A percentile compares a stretch with the other conserved stretches of the same genome.
Evolutionary conservation across 768 basidiomycete genomes (phyloP).

Genomic region (Mycena capillaripes): DNA sequence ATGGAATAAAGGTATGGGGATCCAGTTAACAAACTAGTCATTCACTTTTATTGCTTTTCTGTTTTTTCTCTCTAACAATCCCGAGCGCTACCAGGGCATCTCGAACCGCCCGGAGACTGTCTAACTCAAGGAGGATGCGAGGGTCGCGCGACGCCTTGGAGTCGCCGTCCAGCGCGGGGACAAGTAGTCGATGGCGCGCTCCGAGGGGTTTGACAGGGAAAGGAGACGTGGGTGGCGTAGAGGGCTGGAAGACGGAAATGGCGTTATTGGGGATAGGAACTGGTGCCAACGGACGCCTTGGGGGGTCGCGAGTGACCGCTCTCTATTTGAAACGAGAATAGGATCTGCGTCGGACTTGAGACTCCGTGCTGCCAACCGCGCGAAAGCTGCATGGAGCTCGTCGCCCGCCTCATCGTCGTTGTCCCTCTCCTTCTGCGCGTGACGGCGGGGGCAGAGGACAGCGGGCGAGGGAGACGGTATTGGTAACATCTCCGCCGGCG

Average conservation of each 20-base stretch:
- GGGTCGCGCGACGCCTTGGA: background rate
- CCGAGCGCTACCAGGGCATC: no score
- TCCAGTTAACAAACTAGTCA: no score
- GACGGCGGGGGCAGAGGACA: background rate
- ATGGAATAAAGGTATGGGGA: no score
- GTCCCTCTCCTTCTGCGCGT: background rate
- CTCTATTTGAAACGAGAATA: background rate
- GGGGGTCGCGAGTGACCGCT: background rate
- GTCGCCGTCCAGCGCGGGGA: background rate
- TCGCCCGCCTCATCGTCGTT: background rate
- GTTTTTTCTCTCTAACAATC: no score
- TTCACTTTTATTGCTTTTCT: no score
- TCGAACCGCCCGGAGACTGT: no score
- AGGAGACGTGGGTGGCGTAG: no score
- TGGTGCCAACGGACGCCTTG: no score
- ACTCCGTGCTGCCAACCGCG: no score
- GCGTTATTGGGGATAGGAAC: background rate
- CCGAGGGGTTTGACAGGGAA: background rate
- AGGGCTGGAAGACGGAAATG: no score
- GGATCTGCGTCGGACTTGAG: no score
- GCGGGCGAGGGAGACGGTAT: background rate
- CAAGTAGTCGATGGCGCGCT: background rate
- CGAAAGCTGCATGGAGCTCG: background rate
- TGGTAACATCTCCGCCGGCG: no score
- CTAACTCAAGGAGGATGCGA: background rate